Conservation (phyloP, 2,329 filamentous ascomycete species). For the Neoascochyta sp. region DNA sequence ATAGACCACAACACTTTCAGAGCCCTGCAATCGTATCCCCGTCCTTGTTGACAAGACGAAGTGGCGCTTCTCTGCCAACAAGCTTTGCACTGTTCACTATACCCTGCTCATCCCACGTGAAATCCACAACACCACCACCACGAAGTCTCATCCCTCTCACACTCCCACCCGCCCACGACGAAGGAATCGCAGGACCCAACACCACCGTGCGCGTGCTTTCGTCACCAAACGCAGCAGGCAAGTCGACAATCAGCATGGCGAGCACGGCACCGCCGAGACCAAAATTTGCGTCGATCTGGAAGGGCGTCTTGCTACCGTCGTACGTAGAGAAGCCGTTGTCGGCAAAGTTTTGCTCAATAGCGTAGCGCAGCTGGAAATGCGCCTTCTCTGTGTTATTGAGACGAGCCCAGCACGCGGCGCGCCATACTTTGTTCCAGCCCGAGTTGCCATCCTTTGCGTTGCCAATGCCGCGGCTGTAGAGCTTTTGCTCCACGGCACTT, state of each 20-base stretch:
- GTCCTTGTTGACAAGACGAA: constrained; percentile 15
- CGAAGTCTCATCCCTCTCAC: constrained; percentile 46
- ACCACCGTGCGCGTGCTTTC: constrained; percentile 36
- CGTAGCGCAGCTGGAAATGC: constrained; percentile 48
- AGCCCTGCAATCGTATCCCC: constrained; percentile 2
- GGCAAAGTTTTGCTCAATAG: constrained; percentile 51
- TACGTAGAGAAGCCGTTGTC: constrained; percentile 54
- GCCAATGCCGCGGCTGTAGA: constrained; percentile 48
- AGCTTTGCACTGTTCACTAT: constrained; percentile 24
- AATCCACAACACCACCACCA: constrained; percentile 45
- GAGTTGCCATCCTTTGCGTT: constrained; percentile 50
- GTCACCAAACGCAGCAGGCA: constrained; percentile 31
- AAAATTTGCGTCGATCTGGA: constrained; percentile 60
- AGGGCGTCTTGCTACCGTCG: constrained; percentile 44
- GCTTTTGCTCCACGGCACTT: constrained; percentile 45
- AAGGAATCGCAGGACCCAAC: constrained; percentile 49
- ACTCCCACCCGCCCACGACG: constrained; percentile 44
- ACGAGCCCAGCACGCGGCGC: constrained; percentile 54
- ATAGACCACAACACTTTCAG: too few relatives aligned
- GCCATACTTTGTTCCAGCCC: constrained; percentile 59
- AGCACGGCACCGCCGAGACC: constrained; percentile 54
- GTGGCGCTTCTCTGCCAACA: not conserved
- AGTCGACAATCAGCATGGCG: constrained; percentile 52
- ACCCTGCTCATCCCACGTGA: constrained; percentile 43
- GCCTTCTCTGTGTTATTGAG: constrained; percentile 52